A percentile compares a stretch with the other conserved stretches of the same genome.
Evolutionary conservation across 2,329 filamentous ascomycete species (phyloP).

Genomic region (Colletotrichum viniferum): DNA sequence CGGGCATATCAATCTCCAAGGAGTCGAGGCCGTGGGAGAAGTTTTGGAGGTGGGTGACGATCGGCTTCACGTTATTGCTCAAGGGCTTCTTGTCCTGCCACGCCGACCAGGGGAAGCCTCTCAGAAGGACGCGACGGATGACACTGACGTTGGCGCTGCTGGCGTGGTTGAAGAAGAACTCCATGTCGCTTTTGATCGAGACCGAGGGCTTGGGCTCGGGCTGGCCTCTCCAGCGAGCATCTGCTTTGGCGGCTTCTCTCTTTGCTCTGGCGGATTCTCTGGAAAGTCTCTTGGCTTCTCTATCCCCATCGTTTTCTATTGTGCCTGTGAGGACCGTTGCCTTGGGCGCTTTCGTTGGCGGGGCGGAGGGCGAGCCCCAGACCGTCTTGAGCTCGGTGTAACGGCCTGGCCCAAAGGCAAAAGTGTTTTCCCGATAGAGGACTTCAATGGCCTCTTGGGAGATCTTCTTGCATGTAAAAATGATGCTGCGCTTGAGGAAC

Average conservation of each 20-base stretch:
- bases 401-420: not conserved
- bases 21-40: not conserved
- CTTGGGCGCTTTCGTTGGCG: not conserved
- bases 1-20: not conserved
- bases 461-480: not conserved
- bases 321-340: not conserved
- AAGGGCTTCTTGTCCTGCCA: not conserved
- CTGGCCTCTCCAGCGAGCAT: not conserved
- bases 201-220: not conserved
- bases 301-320: fast-evolving
- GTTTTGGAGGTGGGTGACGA: not conserved
- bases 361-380: not conserved
- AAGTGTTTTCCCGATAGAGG: not conserved
- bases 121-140: not conserved
- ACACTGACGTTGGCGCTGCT: not conserved
- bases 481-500: not conserved
- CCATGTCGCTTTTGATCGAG: not conserved
- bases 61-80: not conserved
- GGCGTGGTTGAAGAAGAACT: not conserved
- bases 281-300: fast-evolving
- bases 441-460: not conserved
- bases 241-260: not conserved
- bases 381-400: not conserved
- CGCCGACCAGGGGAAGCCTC: not conserved
- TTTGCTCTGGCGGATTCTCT: not conserved